Evolutionary conservation across 306 rosid genomes (phyloP), one percentile per base, ranked within the genome.

Genomic region (Nissolia schottii): DNA sequence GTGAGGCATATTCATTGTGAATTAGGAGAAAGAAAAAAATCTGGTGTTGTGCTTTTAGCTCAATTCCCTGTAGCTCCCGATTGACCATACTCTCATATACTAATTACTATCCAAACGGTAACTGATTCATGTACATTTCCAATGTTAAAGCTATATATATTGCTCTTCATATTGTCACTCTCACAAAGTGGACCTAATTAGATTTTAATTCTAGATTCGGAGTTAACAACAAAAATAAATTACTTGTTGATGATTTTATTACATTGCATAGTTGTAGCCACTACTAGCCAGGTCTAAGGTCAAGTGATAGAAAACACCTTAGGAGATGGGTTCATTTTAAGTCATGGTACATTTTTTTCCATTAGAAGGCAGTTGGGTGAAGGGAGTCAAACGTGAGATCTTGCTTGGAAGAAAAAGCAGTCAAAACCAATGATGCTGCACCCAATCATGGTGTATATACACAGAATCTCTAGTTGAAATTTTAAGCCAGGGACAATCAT

Each of bases 341-440:
- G 67, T 27, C 24, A 27, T 18, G 43, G 64, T 49, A 54, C 79
- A 58, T 25, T 62, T 54, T 15, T 54, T 71, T n/a, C n/a, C 37
- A 75, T 29, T 28, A 31, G 46, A 48, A 66, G 71, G 79, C 50
- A 64, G 64, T 23, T 34, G 11, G 48, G 65, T 45, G 70, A 75
- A 55, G 67, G 67, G 79, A 87, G 91, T 85, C 86, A 80, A 91
- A 86, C 67, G 67, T 71, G 79, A 67, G 87, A 72, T 81, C 64
- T 57, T 73, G 80, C 81, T 43, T 34, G 65, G 82, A 86, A 75
- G 76, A 71, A 83, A 90, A 92, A 87, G 92, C 70, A 77, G 96
- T 92, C 94, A 89, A 89, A 83, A 58, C 85, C 84, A 88, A 89
- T 92, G 78, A 89, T 84, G 85, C 77, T 76, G 88, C 77, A 82